These are phyloP conservation scores for Phallus indusiatus DNA, from an alignment of 768 basidiomycete species.

Conservation along the genomic window DNA sequence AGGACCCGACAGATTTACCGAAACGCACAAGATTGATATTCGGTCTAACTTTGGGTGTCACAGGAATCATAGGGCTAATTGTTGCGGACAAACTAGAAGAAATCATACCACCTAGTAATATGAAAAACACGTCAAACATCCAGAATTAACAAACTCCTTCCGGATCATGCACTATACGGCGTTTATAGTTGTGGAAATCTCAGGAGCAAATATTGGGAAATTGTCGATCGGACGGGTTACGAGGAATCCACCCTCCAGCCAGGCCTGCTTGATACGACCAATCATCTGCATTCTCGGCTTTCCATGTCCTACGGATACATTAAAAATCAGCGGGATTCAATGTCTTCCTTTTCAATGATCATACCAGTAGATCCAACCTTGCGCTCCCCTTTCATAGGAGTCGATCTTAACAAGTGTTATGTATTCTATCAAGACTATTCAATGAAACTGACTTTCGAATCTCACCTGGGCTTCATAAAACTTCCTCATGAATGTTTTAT, in stretches of 20 bases:
- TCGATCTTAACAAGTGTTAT: slow-evolving; percentile 23
- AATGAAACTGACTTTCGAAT: not conserved
- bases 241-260: slow-evolving; percentile 76
- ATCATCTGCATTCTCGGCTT: slow-evolving; percentile 73
- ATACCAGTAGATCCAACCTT: slow-evolving; percentile 64
- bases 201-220: slow-evolving; percentile 55
- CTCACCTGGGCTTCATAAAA: slow-evolving; percentile 76
- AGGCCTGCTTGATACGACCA: slow-evolving; percentile 87
- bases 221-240: slow-evolving; percentile 36
- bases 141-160: too few species aligned
- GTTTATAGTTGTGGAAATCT: not conserved
- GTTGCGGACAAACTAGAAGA: slow-evolving; percentile 10
- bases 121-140: not conserved
- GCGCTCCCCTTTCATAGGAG: slow-evolving; percentile 51
- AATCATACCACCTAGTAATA: not conserved
- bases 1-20: slow-evolving; percentile 4
- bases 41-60: slow-evolving; percentile 5
- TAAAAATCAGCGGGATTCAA: not conserved
- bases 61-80: slow-evolving; percentile 4
- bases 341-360: not conserved
- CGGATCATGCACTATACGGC: too few species aligned
- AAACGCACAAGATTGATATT: slow-evolving; percentile 2
- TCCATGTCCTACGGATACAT: slow-evolving; percentile 48
- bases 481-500: slow-evolving; percentile 75
- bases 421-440: not conserved